Evolutionary conservation across 306 rosid genomes (phyloP).

Genomic region (Casuarina glauca): DNA sequence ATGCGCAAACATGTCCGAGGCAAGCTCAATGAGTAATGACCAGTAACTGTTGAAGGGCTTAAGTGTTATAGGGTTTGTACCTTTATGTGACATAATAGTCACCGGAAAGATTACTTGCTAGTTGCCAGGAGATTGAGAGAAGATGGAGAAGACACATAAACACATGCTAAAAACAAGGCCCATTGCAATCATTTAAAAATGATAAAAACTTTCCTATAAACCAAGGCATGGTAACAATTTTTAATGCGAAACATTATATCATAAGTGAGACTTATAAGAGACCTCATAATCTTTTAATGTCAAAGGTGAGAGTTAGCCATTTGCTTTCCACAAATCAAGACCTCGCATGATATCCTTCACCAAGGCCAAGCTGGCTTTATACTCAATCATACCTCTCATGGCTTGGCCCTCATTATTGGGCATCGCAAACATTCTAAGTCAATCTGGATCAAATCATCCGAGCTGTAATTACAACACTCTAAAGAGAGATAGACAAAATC

Average conservation of each 20-base stretch:
- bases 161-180: no score
- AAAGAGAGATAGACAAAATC: constrained; percentile 82
- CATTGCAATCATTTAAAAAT: background rate
- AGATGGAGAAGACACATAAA: background rate
- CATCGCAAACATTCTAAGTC: constrained; percentile 31
- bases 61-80: background rate
- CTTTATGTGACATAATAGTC: background rate
- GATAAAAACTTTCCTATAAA: background rate
- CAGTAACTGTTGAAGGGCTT: background rate
- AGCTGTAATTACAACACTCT: constrained; percentile 74
- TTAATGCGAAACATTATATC: background rate
- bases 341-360: constrained; percentile 34
- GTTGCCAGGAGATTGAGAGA: background rate
- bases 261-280: constrained; percentile 28
- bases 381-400: constrained; percentile 22
- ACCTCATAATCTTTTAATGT: constrained; percentile 77
- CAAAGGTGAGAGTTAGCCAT: constrained; percentile 52
- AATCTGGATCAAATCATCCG: constrained; percentile 57
- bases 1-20: background rate
- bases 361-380: constrained; percentile 35
- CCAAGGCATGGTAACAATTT: background rate
- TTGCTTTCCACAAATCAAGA: constrained; percentile 53
- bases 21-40: background rate
- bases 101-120: background rate
- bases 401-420: constrained; percentile 32